These are phyloP conservation scores for Elsinoe australis DNA, from an alignment of 2,329 filamentous ascomycete genomes.

Conservation along the genomic window DNA sequence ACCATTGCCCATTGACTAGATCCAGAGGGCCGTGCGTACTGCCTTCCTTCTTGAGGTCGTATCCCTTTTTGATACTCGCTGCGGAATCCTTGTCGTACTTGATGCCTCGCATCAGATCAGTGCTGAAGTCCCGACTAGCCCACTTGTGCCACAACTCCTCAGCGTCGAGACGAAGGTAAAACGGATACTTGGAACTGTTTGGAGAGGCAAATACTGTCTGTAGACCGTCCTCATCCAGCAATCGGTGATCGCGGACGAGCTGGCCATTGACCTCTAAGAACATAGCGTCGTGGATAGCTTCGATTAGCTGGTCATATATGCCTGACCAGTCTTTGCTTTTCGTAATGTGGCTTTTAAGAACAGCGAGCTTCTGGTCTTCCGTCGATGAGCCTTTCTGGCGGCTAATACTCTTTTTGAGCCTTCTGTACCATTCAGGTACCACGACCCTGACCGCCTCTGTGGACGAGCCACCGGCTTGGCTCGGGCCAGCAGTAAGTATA, in stretches of 20 bases:
- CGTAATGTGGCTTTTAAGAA: background rate
- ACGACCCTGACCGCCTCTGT: background rate
- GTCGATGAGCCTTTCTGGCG: background rate
- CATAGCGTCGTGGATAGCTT: conserved; percentile 34
- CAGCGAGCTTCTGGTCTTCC: background rate
- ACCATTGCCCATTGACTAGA: conserved; percentile 47
- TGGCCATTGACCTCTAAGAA: conserved; percentile 31
- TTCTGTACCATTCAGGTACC: conserved; percentile 6
- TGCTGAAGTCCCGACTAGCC: conserved; percentile 35
- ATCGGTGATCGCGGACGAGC: conserved; percentile 30
- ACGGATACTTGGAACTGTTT: conserved; percentile 33
- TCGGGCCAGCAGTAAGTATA: background rate
- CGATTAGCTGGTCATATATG: conserved; percentile 30
- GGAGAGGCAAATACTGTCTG: conserved; percentile 37
- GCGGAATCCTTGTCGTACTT: conserved; percentile 18
- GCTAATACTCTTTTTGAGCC: conserved; percentile 2
- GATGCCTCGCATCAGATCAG: conserved; percentile 42
- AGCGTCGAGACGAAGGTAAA: conserved; percentile 43
- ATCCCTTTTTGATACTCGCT: conserved; percentile 25
- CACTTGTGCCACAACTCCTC: conserved; percentile 42
- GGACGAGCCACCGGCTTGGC: background rate
- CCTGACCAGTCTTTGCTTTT: background rate
- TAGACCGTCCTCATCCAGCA: conserved; percentile 33
- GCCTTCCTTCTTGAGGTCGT: conserved; percentile 21
- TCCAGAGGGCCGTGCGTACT: conserved; percentile 35